A percentile compares a stretch with the other conserved stretches of the same genome.
phyloP scores from a whole-genome alignment of 2,329 filamentous ascomycete genomes.

The Diaporthe vexans region DNA sequence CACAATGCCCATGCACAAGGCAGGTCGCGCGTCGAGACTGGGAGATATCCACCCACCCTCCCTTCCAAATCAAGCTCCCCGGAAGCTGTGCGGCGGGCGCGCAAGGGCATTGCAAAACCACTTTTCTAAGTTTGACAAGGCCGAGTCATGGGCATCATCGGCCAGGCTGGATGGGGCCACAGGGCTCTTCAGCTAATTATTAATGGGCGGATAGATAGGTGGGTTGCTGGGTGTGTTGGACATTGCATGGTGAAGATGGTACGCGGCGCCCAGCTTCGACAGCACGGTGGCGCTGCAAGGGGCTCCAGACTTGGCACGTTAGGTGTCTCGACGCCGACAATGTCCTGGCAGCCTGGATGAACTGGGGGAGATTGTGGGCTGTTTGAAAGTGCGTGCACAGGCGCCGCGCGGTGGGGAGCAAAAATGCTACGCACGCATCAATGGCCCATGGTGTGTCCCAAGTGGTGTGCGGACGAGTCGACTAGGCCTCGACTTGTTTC shows the following conservation, averaged over 20 bases:
- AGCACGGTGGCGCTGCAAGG: slow-evolving; percentile 14
- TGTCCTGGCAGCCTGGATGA: neutral
- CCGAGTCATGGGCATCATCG: slow-evolving; percentile 26
- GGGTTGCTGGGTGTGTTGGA: neutral
- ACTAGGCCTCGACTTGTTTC: no score
- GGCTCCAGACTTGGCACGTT: slow-evolving; percentile 24
- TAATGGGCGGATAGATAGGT: neutral
- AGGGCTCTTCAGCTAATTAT: neutral
- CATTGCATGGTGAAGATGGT: neutral
- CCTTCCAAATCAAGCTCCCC: neutral
- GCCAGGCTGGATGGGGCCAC: neutral
- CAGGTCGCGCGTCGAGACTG: neutral
- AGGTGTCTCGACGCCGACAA: slow-evolving; percentile 12
- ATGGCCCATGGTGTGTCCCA: neutral
- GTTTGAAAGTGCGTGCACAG: slow-evolving; percentile 6
- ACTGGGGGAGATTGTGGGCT: neutral
- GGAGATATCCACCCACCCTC: neutral
- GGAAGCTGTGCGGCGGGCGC: neutral
- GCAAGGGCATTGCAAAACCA: slow-evolving; percentile 19
- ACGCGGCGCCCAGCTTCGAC: slow-evolving; percentile 21
- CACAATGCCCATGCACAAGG: neutral
- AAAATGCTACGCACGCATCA: slow-evolving; percentile 1
- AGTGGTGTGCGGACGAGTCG: no score
- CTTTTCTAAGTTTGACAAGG: slow-evolving; percentile 33
- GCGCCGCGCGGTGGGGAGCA: neutral